Percentiles rank a stretch among this genome's conserved stretches.
Evolutionary conservation across 805 yeast species (phyloP).

Genomic region (Myxozyma geophila): DNA sequence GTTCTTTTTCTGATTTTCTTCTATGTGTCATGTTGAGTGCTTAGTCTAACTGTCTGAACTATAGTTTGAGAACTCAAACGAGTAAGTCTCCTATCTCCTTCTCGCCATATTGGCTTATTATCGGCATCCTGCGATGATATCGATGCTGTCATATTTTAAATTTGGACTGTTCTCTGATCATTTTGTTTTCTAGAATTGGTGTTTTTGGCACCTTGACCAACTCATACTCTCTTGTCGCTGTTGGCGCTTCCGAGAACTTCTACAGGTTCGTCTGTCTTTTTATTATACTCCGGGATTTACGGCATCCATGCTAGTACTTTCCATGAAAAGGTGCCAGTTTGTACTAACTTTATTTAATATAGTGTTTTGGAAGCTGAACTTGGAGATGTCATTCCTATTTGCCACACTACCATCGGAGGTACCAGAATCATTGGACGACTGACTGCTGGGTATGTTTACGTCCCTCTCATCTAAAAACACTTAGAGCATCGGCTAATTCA

Average conservation of each 20-base stretch:
- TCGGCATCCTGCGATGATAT: background rate
- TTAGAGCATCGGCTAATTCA: background rate
- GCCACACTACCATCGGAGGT: constrained; percentile 97
- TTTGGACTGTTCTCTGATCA: background rate
- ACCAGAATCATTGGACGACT: constrained; percentile 96
- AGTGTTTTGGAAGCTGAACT: constrained; percentile 97
- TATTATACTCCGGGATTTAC: background rate
- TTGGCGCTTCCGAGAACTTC: constrained; percentile 89
- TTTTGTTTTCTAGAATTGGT: constrained; percentile 58
- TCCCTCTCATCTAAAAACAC: background rate
- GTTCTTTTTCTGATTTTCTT: constrained; percentile 14
- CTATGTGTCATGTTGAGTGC: background rate
- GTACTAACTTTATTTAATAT: constrained; percentile 49
- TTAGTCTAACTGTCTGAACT: constrained; percentile 18
- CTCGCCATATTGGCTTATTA: background rate
- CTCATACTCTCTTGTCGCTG: constrained; percentile 93
- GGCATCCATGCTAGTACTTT: background rate
- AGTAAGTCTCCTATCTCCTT: constrained; percentile 43
- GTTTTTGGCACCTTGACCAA: constrained; percentile 94
- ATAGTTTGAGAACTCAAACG: constrained; percentile 79
- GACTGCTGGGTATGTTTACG: constrained; percentile 64
- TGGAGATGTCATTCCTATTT: constrained; percentile 95
- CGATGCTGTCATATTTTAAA: background rate
- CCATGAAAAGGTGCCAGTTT: background rate
- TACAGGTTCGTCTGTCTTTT: constrained; percentile 51